Conservation (phyloP, 805 yeast species). For the Clavispora phyllophila region DNA sequence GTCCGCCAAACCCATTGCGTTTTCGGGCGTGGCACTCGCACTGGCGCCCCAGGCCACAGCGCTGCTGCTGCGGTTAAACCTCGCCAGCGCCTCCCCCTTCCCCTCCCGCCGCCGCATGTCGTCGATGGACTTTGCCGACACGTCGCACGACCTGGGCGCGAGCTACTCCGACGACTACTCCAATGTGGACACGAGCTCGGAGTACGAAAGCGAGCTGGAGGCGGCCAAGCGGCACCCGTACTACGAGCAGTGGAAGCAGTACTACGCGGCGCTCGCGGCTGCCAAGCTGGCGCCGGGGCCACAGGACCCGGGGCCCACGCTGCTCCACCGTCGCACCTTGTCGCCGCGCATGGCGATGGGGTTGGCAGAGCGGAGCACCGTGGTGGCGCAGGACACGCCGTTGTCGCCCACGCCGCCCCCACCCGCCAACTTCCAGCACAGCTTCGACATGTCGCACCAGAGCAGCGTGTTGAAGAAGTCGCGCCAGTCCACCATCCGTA, state of each 20-base stretch:
- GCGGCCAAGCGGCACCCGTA: conserved; percentile 19
- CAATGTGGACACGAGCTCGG: conserved; percentile 5
- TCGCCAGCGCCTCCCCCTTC: neutral
- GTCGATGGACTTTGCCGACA: neutral
- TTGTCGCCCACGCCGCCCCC: neutral
- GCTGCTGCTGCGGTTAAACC: neutral
- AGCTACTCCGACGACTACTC: conserved; percentile 4
- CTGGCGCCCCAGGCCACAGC: neutral
- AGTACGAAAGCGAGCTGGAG: conserved; percentile 8
- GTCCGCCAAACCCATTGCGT: neutral
- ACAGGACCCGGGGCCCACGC: neutral
- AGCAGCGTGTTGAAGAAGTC: neutral
- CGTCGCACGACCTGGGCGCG: neutral
- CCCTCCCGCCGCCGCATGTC: neutral
- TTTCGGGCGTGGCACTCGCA: neutral
- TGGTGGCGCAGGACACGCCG: no score
- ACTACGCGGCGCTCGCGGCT: conserved; percentile 26
- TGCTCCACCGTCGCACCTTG: neutral
- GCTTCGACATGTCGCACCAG: neutral
- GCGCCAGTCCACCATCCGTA: conserved; percentile 27
- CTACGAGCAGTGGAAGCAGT: conserved; percentile 35
- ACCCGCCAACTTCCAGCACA: neutral
- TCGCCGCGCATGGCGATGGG: conserved; percentile 5
- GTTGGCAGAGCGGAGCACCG: neutral
- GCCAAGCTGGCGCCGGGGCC: neutral